phyloP scores from a whole-genome alignment of 495 filamentous ascomycete species.

The Elaphomyces granulatus region DNA sequence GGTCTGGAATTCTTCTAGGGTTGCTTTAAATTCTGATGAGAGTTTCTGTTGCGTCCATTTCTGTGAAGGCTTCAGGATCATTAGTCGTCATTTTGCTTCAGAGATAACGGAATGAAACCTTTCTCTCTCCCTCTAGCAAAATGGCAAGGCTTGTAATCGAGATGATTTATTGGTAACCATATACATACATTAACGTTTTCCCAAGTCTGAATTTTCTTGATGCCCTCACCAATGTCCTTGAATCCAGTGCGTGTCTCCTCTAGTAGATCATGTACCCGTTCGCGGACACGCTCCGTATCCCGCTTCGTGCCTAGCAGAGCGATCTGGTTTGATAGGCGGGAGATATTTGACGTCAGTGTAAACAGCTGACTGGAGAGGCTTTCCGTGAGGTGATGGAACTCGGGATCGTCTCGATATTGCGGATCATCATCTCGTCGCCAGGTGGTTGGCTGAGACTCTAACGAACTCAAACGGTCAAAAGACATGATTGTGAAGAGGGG shows the following conservation, averaged over 20 bases:
- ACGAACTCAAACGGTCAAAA: conserved; percentile 68
- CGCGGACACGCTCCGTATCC: conserved; percentile 81
- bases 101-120: no score
- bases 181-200: conserved; percentile 73
- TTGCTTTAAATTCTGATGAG: conserved; percentile 76
- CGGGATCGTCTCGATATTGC: conserved; percentile 71
- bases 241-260: conserved; percentile 77
- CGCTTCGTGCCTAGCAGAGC: conserved; percentile 73
- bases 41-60: conserved; percentile 93
- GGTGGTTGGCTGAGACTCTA: conserved; percentile 69
- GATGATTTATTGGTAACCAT: no score
- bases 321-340: conserved; percentile 65
- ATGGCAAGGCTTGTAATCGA: no score
- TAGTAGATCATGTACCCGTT: conserved; percentile 72
- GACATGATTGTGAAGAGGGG: conserved; percentile 59
- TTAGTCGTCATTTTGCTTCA: conserved; percentile 4
- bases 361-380: conserved; percentile 76
- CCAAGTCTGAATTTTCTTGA: conserved; percentile 87
- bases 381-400: conserved; percentile 71
- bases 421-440: conserved; percentile 55
- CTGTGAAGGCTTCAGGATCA: conserved; percentile 55
- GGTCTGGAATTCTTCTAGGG: conserved; percentile 76
- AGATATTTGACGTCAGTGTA: conserved; percentile 71
- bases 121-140: no score
- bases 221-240: conserved; percentile 81